Base-by-base conservation (phyloP, 495 filamentous ascomycete species). In the Penicillium nucicola region DNA sequence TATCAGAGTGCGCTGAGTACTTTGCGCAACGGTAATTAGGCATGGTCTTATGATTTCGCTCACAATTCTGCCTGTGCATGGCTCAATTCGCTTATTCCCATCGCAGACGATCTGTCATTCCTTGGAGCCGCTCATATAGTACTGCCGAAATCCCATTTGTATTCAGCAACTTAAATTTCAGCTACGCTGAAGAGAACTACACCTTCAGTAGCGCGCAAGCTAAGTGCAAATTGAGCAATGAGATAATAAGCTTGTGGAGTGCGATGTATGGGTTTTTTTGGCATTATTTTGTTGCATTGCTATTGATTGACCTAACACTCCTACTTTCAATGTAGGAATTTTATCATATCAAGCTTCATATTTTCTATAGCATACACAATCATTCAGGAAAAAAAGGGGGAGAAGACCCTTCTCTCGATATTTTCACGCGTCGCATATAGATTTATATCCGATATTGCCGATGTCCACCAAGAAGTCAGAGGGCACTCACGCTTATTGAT, bases 121-220 rank as follows among this genome's bases (percentile, higher is more conserved):
- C 48, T 67, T 10, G 64, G 62, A 5, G 62, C 61, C 19, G 58
- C 65, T 17, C 71, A 75, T 45, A 68, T n/a, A n/a, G n/a, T n/a
- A n/a, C 65, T 18, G 62, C 65, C 23, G 71, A 75, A 48, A 59
- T 75, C 35, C 71, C 69, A 13, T 71, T 63, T 50, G 66, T 75
- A n/a, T 70, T 74, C 36, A 69, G 68, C 23, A 66, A 70, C 38
- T 53, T 65, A 17, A 38, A 53, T 17, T 40, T 44, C 30, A 50
- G 54, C 17, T 63, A 57, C 4, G 43, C 54, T 25, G 57, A 9
- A 17, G 22, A 18, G 9, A 37, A 48, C 45, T 35, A 35, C 10
- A 67, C 54, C 22, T 75, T 68, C 50, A 70, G 55, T 14, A 60
- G 60, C 55, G 53, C 69, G 5, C 18, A 44, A 2, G 43, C 40